Percentiles rank a stretch among this genome's conserved stretches.
Evolutionary conservation across 495 filamentous ascomycete species (phyloP).

Genomic region (Hyaloscypha variabilis): DNA sequence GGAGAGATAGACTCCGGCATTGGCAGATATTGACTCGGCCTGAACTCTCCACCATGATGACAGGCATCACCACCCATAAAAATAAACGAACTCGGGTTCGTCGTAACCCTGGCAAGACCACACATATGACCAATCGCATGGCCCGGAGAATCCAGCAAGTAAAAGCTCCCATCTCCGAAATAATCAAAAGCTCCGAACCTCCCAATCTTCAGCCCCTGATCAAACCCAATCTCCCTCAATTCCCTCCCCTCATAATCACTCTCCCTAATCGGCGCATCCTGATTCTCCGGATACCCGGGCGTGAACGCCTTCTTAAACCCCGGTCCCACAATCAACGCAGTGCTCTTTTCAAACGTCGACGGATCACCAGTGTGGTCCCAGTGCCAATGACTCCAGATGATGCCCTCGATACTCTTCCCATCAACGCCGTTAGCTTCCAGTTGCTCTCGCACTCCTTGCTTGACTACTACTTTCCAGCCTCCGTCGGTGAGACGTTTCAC

Average conservation of each 20-base stretch:
- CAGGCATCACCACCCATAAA: slow-evolving; percentile 57
- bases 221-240: slow-evolving; percentile 43
- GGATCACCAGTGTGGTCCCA: slow-evolving; percentile 63
- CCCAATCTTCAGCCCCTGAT: slow-evolving; percentile 40
- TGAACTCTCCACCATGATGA: slow-evolving; percentile 46
- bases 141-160: slow-evolving; percentile 53
- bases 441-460: slow-evolving; percentile 46
- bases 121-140: slow-evolving; percentile 55
- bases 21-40: slow-evolving; percentile 48
- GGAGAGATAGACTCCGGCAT: slow-evolving; percentile 40
- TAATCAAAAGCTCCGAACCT: slow-evolving; percentile 55
- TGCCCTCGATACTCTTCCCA: slow-evolving; percentile 49
- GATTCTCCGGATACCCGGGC: slow-evolving; percentile 49
- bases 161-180: slow-evolving; percentile 58
- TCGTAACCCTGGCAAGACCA: slow-evolving; percentile 48
- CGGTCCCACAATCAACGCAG: slow-evolving; percentile 54
- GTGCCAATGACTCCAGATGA: slow-evolving; percentile 64
- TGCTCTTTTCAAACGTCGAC: slow-evolving; percentile 48
- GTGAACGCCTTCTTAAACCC: slow-evolving; percentile 49
- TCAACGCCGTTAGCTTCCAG: slow-evolving; percentile 44
- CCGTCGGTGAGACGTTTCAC: slow-evolving; percentile 35
- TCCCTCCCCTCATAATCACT: slow-evolving; percentile 40
- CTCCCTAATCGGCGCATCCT: slow-evolving; percentile 41
- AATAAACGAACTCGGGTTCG: slow-evolving; percentile 45
- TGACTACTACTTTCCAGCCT: slow-evolving; percentile 35